phyloP scores from a whole-genome alignment of 768 basidiomycete genomes.

The Cyclocybe aegerita region DNA sequence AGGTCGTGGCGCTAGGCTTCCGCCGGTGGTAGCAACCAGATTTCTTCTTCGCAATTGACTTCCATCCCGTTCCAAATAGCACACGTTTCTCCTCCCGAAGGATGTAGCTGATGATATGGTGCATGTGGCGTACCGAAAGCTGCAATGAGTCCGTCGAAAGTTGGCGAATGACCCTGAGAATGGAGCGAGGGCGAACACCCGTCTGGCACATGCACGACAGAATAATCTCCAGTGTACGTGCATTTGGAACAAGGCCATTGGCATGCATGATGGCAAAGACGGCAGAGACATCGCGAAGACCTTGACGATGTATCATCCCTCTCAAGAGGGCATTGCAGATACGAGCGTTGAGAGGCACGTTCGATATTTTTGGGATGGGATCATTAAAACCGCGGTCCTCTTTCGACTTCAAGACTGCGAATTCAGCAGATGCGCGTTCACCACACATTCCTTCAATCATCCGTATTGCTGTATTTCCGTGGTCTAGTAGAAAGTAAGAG shows the following conservation, averaged over 20 bases:
- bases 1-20: too few relatives aligned
- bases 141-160: constrained; percentile 40
- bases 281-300: constrained; percentile 44
- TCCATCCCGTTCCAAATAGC: constrained; percentile 47
- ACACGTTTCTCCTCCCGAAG: constrained; percentile 51
- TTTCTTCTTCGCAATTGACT: too few relatives aligned
- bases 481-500: constrained; percentile 48
- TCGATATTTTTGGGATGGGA: constrained; percentile 17
- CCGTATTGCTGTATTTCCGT: constrained; percentile 48
- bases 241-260: constrained; percentile 49
- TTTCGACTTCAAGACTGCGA: constrained; percentile 7
- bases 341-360: constrained; percentile 32
- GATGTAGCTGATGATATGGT: constrained; percentile 51
- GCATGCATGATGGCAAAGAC: constrained; percentile 58
- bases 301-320: constrained; percentile 46
- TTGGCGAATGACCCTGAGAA: constrained; percentile 47
- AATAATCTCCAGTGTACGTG: constrained; percentile 54
- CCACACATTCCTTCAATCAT: constrained; percentile 50
- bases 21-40: too few relatives aligned
- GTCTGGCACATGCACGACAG: constrained; percentile 47
- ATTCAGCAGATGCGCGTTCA: constrained; percentile 26
- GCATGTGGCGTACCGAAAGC: constrained; percentile 57
- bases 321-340: constrained; percentile 65
- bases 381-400: constrained; percentile 16
- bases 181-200: constrained; percentile 39